Conservation (phyloP, 495 filamentous ascomycete genomes). For the Talaromyces proteolyticus region DNA sequence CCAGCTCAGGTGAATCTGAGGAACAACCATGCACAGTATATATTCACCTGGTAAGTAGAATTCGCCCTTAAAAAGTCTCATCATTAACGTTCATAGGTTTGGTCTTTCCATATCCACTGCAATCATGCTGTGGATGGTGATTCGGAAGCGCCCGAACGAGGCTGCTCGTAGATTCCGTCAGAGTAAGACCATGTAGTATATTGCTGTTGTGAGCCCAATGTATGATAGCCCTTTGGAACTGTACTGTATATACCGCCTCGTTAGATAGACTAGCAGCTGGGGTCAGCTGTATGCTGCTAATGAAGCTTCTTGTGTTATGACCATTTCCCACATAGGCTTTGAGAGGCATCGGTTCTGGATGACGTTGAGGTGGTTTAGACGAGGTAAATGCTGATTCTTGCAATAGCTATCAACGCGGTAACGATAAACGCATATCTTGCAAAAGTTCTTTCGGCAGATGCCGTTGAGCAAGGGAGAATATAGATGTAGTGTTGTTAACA, state of each 20-base stretch:
- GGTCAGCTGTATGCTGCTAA: too few relatives aligned
- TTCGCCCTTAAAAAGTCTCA: neutral
- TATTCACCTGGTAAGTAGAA: slow-evolving; percentile 84
- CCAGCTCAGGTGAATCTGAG: slow-evolving; percentile 85
- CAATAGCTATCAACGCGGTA: slow-evolving; percentile 35
- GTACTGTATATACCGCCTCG: slow-evolving; percentile 1
- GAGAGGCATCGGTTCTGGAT: too few relatives aligned
- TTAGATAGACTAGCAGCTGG: too few relatives aligned
- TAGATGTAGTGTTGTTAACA: slow-evolving; percentile 62
- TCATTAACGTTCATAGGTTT: slow-evolving; percentile 54
- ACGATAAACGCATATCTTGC: slow-evolving; percentile 72
- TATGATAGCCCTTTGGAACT: neutral
- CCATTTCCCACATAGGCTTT: too few relatives aligned
- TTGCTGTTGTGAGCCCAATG: neutral
- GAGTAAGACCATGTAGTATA: slow-evolving; percentile 69
- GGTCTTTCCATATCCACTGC: slow-evolving; percentile 80
- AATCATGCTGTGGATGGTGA: slow-evolving; percentile 91
- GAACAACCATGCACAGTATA: slow-evolving; percentile 97
- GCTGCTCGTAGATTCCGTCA: slow-evolving; percentile 68
- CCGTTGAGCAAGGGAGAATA: slow-evolving; percentile 77
- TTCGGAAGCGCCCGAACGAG: slow-evolving; percentile 75
- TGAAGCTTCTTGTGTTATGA: too few relatives aligned
- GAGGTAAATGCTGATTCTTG: neutral
- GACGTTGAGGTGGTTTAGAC: too few relatives aligned
- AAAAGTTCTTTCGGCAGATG: slow-evolving; percentile 77